phyloP scores from a whole-genome alignment of 2,329 filamentous ascomycete species.

The Neonectria faginata region DNA sequence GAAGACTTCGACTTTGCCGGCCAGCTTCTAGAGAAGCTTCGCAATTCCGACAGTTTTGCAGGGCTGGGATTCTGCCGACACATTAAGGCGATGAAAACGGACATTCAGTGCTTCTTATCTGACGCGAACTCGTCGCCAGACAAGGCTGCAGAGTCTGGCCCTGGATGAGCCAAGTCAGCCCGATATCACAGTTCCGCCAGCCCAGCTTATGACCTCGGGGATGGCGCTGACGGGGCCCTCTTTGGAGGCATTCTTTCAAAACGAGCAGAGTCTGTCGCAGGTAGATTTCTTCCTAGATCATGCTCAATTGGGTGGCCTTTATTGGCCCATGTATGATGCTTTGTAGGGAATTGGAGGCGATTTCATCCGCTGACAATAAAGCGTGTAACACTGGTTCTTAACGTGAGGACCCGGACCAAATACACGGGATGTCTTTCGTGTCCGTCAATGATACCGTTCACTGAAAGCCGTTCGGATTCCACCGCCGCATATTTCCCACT shows the following conservation, averaged over 20 bases:
- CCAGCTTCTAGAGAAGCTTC: conserved; percentile 19
- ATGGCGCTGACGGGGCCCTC: conserved; percentile 1
- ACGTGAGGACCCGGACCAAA: too few relatives aligned
- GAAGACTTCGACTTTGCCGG: conserved; percentile 21
- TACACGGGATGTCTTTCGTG: too few relatives aligned
- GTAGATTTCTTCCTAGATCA: background rate
- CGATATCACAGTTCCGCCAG: background rate
- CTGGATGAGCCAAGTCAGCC: background rate
- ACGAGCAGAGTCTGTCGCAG: conserved; percentile 1
- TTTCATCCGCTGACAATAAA: too few relatives aligned
- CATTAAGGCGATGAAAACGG: background rate
- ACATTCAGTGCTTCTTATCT: too few relatives aligned
- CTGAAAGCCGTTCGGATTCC: too few relatives aligned
- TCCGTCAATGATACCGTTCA: too few relatives aligned
- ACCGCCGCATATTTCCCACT: too few relatives aligned
- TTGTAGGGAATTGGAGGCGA: background rate
- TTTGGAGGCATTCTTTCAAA: conserved; percentile 5
- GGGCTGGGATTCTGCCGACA: conserved; percentile 16
- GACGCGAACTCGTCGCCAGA: too few relatives aligned
- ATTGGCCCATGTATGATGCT: background rate
- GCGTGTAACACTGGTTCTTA: too few relatives aligned
- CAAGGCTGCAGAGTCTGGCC: too few relatives aligned
- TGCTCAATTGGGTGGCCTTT: background rate
- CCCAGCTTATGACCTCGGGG: conserved; percentile 3
- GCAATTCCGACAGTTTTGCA: conserved; percentile 18